Evolutionary conservation across 768 basidiomycete species (phyloP), one percentile per base, ranked within the genome.

Genomic region (Brasilioporus rufonigricans): DNA sequence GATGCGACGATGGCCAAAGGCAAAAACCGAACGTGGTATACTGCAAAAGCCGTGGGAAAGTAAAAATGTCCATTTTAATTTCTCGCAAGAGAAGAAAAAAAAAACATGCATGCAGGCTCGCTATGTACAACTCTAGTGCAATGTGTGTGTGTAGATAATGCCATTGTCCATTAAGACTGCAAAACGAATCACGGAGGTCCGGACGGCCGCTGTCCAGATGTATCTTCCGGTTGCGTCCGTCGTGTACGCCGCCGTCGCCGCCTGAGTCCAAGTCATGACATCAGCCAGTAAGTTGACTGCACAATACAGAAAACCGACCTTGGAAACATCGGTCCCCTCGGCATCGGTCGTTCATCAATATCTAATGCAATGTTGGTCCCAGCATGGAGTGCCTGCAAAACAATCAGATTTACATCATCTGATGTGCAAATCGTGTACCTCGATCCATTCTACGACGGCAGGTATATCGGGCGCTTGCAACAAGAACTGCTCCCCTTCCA

Each of bases 401-500:
- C 33, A 57, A 48, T 55, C 48, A 53, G 31, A 44, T 24, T 16
- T 41, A 35, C 50, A 13, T 21, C 61, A 31, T 41, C 18, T 23
- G 13, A 44, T 36, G 27, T 36, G 24, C 35, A 56, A 60, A 46
- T 50, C 35, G 65, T 76, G 53, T 61, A 93, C 92, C 85, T 99
- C 96, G 57, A 99, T 95, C 93, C 96, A 95, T 50, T 88, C 84
- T 51, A 98, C 91, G 2, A 98, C 95, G 26, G 85, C 83, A 41
- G 84, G 79, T 36, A 93, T 86, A 65, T 90, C 87, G 47, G 79
- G 82, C 3, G 91, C 91, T 73, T 99, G 96, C 62, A 99, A 64
- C 61, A 99, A 75, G 72, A 99, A 99, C 74, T 99, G 97, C 75
- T 98, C 92, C 13, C 96, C 97, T 69, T 97, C 93, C 59, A 93